These are phyloP conservation scores for Paracorniculantispora psalliotae DNA, from an alignment of 2,329 filamentous ascomycete species.

Conservation along the genomic window DNA sequence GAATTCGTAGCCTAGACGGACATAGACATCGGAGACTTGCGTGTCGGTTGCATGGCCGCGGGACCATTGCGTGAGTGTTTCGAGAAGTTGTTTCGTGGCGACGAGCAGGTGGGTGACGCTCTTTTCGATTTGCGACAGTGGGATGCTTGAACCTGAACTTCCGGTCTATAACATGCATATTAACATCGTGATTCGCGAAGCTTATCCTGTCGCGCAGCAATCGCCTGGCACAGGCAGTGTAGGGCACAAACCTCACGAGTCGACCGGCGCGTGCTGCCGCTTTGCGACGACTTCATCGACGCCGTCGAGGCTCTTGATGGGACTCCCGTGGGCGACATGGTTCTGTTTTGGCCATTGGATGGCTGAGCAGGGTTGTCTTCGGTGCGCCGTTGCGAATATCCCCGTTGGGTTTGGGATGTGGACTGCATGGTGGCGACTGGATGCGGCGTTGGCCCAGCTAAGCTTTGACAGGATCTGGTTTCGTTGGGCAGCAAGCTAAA, in stretches of 20 bases:
- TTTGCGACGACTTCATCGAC: conserved; percentile 11
- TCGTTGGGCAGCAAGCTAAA: conserved; percentile 1
- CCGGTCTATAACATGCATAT: conserved; percentile 26
- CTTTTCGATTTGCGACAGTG: conserved; percentile 95
- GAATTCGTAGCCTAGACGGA: conserved; percentile 95
- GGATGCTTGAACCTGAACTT: conserved; percentile 58
- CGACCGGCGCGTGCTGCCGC: conserved; percentile 6
- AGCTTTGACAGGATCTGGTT: neutral
- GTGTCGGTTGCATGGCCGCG: conserved; percentile 85
- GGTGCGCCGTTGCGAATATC: conserved; percentile 7
- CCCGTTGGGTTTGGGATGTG: conserved; percentile 1
- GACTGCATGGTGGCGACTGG: conserved; percentile 4
- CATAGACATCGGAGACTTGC: conserved; percentile 97
- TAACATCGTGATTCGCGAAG: conserved; percentile 16
- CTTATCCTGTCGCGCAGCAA: neutral
- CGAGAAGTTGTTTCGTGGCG: conserved; percentile 93
- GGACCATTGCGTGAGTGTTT: conserved; percentile 97
- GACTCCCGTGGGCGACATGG: conserved; percentile 10
- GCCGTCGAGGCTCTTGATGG: conserved; percentile 8
- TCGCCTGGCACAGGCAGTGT: neutral
- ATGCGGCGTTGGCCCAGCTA: neutral
- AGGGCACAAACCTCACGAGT: conserved; percentile 7
- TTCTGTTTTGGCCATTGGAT: neutral
- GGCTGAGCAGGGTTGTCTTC: neutral
- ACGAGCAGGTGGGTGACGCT: conserved; percentile 96